Base-by-base conservation (phyloP, 1,139 yeast species). In the Pichia sp. region DNA sequence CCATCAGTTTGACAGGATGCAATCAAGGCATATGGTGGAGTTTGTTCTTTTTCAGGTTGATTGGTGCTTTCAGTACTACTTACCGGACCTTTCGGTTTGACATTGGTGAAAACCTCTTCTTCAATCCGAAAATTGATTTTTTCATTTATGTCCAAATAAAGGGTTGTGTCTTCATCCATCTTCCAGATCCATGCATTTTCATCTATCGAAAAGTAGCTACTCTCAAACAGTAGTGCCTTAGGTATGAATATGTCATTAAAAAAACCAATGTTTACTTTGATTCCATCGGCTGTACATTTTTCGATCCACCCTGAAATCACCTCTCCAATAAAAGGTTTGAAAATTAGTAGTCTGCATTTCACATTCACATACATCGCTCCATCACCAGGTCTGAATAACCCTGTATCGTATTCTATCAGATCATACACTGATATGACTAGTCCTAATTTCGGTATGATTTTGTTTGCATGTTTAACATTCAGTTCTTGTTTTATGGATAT, bases 111-210 rank as follows among this genome's bases (percentile, higher is more conserved):
- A 13, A 86, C 74, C 68, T 90, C 97, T 68, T 88, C 87, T 69
- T 93, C 99, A 1, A 95, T 84, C 65, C 97, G 78, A 70, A 93
- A 93, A 62, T 96, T 77, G 59, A 93, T 87, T 72, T 85, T 88
- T 67, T 93, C 99, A 69, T 92, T 90, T 40, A 89, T 76, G 75
- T 95, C 99, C 52, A 93, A 77, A 66, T 82, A 93, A 60, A 93
- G 76, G 60, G 84, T 84, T 1, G 84, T 81, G 1, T 85, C 93
- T 50, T 78, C 87, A 63, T 84, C 90, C 67, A 78, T 78, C 34
- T 84, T 83, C 99, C 99, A 93, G 46, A 92, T 84, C 99, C 99
- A 93, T 3, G 97, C 97, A 65, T 85, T 88, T 62, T 95, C 99
- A 49, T 79, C 81, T 2, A 81, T 78, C 41, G 81, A 79, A 67